A percentile compares a stretch with the other conserved stretches of the same genome.
Conservation (phyloP, 495 filamentous ascomycete species). For the Parachaetomium inaequale region DNA sequence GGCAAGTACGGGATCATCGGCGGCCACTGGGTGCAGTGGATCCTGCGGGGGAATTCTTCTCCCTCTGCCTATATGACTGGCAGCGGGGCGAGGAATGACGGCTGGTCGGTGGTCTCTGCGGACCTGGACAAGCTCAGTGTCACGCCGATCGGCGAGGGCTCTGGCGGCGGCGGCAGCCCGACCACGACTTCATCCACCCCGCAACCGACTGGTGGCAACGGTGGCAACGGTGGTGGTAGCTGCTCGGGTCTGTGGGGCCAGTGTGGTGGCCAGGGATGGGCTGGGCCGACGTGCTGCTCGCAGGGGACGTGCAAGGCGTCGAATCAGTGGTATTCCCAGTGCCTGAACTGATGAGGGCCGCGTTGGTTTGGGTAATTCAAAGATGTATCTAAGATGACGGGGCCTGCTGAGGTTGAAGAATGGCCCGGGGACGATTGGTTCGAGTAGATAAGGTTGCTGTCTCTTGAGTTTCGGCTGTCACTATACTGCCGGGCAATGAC, state of each 20-base stretch:
- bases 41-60: constrained; percentile 20
- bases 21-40: constrained; percentile 24
- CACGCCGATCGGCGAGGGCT: background rate
- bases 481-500: too few relatives aligned
- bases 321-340: constrained; percentile 37
- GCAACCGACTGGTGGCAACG: constrained; percentile 19
- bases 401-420: too few relatives aligned
- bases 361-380: too few relatives aligned
- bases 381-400: too few relatives aligned
- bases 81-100: background rate
- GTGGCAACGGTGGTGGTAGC: constrained; percentile 15
- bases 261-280: constrained; percentile 34
- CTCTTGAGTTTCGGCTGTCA: too few relatives aligned
- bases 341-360: constrained; percentile 34
- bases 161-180: constrained; percentile 20
- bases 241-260: constrained; percentile 31
- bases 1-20: constrained; percentile 32
- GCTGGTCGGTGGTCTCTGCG: constrained; percentile 10
- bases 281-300: constrained; percentile 29
- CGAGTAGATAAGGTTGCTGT: too few relatives aligned
- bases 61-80: constrained; percentile 16
- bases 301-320: constrained; percentile 29
- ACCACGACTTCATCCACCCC: constrained; percentile 18
- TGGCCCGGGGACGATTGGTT: too few relatives aligned
- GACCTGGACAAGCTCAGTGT: constrained; percentile 10